These are phyloP conservation scores for Talaromyces sp. DNA, from an alignment of 2,329 filamentous ascomycete species.

Conservation along the genomic window DNA sequence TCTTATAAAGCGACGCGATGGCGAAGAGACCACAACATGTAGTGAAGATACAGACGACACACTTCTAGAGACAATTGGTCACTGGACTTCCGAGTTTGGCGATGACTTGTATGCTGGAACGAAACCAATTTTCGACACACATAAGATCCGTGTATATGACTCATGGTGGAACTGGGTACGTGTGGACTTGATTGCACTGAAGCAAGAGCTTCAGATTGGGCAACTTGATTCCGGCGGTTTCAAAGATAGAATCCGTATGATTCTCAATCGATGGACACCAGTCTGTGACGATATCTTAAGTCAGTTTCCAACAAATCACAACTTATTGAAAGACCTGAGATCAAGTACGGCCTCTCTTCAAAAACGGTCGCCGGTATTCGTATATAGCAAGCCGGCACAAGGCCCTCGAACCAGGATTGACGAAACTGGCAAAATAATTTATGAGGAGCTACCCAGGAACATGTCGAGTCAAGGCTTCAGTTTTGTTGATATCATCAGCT, in stretches of 20 bases:
- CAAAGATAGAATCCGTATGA: slow-evolving; percentile 97
- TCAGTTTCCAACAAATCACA: not conserved
- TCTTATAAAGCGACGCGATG: slow-evolving; percentile 93
- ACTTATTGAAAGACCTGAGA: slow-evolving; percentile 86
- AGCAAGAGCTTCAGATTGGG: slow-evolving; percentile 98
- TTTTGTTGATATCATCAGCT: not conserved
- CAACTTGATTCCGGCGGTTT: slow-evolving; percentile 87
- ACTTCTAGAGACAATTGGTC: slow-evolving; percentile 85
- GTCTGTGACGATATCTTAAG: not conserved
- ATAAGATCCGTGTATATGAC: slow-evolving; percentile 95
- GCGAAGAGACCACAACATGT: slow-evolving; percentile 84
- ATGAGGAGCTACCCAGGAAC: slow-evolving; percentile 67
- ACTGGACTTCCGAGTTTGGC: slow-evolving; percentile 93
- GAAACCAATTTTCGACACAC: slow-evolving; percentile 84
- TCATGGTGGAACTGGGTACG: slow-evolving; percentile 99
- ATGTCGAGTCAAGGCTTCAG: slow-evolving; percentile 70
- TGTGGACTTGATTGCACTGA: slow-evolving; percentile 96
- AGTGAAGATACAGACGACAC: slow-evolving; percentile 65
- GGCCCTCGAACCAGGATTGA: slow-evolving; percentile 88
- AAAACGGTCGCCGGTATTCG: slow-evolving; percentile 89
- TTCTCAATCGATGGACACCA: slow-evolving; percentile 70
- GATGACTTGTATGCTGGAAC: slow-evolving; percentile 95
- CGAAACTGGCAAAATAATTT: slow-evolving; percentile 78
- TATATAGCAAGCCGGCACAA: slow-evolving; percentile 51
- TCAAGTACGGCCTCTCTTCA: slow-evolving; percentile 76